A percentile compares a stretch with the other conserved stretches of the same genome.
phyloP scores from a whole-genome alignment of 176 grass and related monocot genomes.

The Metroxylon sagu region DNA sequence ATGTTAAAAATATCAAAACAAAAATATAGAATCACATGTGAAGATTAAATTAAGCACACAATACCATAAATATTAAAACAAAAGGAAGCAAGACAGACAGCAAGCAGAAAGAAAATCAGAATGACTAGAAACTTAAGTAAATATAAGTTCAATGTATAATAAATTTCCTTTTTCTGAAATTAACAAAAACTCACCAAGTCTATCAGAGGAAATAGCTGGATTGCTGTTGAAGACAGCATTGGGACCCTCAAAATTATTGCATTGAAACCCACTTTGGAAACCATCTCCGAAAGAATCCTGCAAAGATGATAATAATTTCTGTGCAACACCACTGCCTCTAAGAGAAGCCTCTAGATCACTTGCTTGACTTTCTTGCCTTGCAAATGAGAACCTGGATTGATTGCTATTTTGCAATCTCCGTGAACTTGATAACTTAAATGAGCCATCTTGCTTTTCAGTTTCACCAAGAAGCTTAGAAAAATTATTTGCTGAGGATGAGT shows the following conservation, averaged over 20 bases:
- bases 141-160: too few relatives aligned
- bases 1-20: too few relatives aligned
- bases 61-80: too few relatives aligned
- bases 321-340: conserved; percentile 34
- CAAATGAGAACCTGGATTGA: conserved; percentile 95
- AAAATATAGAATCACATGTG: too few relatives aligned
- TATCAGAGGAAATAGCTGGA: conserved; percentile 26
- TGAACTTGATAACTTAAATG: conserved; percentile 26
- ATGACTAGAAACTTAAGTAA: too few relatives aligned
- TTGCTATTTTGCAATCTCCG: conserved; percentile 48
- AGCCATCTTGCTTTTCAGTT: conserved; percentile 39
- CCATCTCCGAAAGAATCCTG: conserved; percentile 35
- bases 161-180: too few relatives aligned
- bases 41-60: too few relatives aligned
- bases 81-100: too few relatives aligned
- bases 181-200: conserved; percentile 22
- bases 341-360: conserved; percentile 35
- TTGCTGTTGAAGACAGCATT: conserved; percentile 27
- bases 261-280: conserved; percentile 42
- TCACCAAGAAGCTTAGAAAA: conserved; percentile 54
- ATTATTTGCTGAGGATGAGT: conserved; percentile 49
- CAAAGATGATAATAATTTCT: conserved; percentile 36
- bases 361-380: conserved; percentile 73
- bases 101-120: too few relatives aligned
- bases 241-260: conserved; percentile 27